A percentile compares a stretch with the other conserved stretches of the same genome.
Evolutionary conservation across 2,329 filamentous ascomycete species (phyloP).

Genomic region (Venturia aucupariae): DNA sequence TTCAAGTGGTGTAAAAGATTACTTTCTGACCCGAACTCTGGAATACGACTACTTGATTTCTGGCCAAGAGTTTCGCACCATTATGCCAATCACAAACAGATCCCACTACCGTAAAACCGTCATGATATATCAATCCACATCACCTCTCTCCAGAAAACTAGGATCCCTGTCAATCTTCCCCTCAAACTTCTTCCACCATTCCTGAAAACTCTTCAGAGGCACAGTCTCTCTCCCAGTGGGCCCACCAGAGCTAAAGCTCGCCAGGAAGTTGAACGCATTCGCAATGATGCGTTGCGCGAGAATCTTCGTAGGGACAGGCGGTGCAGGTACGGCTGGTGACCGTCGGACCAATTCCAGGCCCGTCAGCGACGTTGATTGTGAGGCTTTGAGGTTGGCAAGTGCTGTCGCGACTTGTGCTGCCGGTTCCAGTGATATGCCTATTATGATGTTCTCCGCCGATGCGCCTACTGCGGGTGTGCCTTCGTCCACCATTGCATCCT

Average conservation of each 20-base stretch:
- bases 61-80: no score
- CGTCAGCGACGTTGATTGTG: constrained; percentile 22
- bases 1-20: no score
- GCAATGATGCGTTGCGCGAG: constrained; percentile 90
- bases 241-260: constrained; percentile 67
- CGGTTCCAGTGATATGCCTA: constrained; percentile 78
- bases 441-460: constrained; percentile 40
- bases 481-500: constrained; percentile 40
- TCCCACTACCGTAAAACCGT: neutral
- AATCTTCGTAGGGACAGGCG: constrained; percentile 56
- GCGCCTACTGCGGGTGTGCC: constrained; percentile 17
- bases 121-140: constrained; percentile 23
- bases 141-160: constrained; percentile 70
- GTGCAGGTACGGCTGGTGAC: constrained; percentile 20
- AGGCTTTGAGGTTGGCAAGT: constrained; percentile 30
- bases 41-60: no score
- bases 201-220: constrained; percentile 87
- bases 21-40: no score
- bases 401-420: constrained; percentile 61
- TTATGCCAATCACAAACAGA: no score
- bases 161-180: constrained; percentile 76
- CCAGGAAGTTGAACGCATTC: constrained; percentile 94
- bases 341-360: constrained; percentile 28
- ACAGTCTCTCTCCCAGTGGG: constrained; percentile 68
- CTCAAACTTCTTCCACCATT: constrained; percentile 98